Evolutionary conservation across 345 rosid species (phyloP).

Genomic region (Arabidopsis thaliana): DNA sequence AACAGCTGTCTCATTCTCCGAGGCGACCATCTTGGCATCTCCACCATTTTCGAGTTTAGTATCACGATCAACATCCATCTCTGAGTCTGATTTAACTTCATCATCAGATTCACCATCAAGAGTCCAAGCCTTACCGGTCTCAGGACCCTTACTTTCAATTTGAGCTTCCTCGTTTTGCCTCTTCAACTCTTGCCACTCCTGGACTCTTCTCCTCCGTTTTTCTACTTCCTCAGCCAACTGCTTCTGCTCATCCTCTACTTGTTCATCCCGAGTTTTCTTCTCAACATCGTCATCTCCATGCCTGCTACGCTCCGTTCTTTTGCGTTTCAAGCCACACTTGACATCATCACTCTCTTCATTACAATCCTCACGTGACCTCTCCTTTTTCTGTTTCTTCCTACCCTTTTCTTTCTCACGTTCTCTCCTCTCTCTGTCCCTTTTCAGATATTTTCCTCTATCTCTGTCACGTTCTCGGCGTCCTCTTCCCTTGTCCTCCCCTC

Average conservation of each 20-base stretch:
- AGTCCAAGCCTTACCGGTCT: conserved; percentile 72
- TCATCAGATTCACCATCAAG: conserved; percentile 89
- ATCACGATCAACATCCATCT: conserved; percentile 62
- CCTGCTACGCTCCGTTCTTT: conserved; percentile 53
- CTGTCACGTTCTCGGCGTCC: conserved; percentile 31
- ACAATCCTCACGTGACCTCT: conserved; percentile 53
- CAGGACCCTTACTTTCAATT: conserved; percentile 54
- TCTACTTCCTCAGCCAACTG: conserved; percentile 74
- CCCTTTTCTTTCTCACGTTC: background rate
- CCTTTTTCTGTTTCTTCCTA: conserved; percentile 55
- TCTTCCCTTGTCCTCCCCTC: conserved; percentile 31
- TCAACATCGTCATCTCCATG: conserved; percentile 52
- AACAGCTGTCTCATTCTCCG: conserved; percentile 45
- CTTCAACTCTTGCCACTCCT: conserved; percentile 83
- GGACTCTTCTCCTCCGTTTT: conserved; percentile 80
- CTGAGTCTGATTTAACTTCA: conserved; percentile 56
- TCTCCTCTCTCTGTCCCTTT: background rate
- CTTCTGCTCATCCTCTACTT: conserved; percentile 70
- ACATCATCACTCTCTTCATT: conserved; percentile 42
- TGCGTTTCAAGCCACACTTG: conserved; percentile 51
- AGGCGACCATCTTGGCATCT: conserved; percentile 59
- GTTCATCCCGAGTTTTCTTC: conserved; percentile 68
- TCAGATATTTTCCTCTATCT: conserved; percentile 11
- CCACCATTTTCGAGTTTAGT: conserved; percentile 48
- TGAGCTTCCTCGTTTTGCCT: conserved; percentile 71